Evolutionary conservation across 1,284 basidiomycete species (phyloP).

Genomic region (Moesziomyces parantarcticus): DNA sequence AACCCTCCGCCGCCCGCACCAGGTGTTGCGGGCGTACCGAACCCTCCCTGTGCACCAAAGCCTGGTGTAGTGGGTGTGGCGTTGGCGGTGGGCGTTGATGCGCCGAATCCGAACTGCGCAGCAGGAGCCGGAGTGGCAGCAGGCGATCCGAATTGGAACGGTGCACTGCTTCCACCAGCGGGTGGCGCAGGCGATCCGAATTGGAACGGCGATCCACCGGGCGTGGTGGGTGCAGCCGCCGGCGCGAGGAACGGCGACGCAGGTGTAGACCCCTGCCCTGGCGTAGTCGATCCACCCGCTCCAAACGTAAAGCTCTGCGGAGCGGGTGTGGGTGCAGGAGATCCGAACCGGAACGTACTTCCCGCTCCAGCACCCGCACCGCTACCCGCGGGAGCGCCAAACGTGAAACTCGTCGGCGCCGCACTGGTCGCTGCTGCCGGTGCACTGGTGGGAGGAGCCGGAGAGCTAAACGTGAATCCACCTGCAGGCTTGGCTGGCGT

Average conservation of each 20-base stretch:
- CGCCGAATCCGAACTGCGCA: conserved; percentile 9
- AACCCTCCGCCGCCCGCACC: background rate
- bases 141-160: conserved; percentile 26
- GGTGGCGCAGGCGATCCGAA: conserved; percentile 26
- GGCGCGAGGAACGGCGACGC: conserved; percentile 29
- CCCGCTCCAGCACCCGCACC: background rate
- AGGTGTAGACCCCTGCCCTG: conserved; percentile 23
- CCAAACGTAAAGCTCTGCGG: conserved; percentile 28
- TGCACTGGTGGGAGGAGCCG: conserved; percentile 15
- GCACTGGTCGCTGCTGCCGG: background rate
- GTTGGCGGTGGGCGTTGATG: background rate
- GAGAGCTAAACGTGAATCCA: conserved; percentile 33
- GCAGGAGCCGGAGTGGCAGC: conserved; percentile 7
- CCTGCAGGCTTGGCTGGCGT: conserved; percentile 7
- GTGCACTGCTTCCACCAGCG: background rate
- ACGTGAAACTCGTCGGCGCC: conserved; percentile 22
- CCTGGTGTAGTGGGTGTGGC: background rate
- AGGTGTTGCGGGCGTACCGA: background rate
- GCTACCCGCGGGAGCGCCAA: conserved; percentile 11
- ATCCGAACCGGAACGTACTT: conserved; percentile 39
- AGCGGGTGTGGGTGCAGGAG: conserved; percentile 21
- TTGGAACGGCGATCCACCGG: conserved; percentile 25
- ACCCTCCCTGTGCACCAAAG: background rate
- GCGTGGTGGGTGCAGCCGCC: conserved; percentile 19
- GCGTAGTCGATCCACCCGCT: conserved; percentile 11